phyloP scores from a whole-genome alignment of 192 early-diverging fungal species.

The Linnemannia hyalina region DNA sequence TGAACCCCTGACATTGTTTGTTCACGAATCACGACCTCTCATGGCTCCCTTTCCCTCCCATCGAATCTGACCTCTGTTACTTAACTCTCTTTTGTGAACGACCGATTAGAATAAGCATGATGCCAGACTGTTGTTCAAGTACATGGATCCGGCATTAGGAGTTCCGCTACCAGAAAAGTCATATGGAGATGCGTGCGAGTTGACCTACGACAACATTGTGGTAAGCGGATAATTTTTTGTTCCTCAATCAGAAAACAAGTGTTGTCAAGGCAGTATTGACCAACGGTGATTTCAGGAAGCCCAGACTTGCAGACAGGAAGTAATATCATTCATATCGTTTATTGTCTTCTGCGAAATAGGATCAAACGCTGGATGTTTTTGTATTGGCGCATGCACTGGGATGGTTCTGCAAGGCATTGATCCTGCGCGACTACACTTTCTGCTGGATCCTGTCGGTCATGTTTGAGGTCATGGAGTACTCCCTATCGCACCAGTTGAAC shows the following conservation, averaged over 20 bases:
- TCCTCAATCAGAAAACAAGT: background rate
- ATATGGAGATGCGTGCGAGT: constrained; percentile 91
- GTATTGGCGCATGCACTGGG: constrained; percentile 93
- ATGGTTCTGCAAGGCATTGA: constrained; percentile 94
- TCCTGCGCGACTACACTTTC: constrained; percentile 94
- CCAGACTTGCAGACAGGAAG: background rate
- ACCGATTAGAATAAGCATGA: constrained; percentile 82
- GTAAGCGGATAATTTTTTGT: constrained; percentile 52
- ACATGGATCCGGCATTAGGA: constrained; percentile 86
- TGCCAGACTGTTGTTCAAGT: constrained; percentile 82
- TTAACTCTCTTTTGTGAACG: background rate
- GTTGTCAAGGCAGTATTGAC: background rate
- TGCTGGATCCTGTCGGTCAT: constrained; percentile 96
- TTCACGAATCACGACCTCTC: background rate
- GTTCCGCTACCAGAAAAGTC: constrained; percentile 89
- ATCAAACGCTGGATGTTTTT: constrained; percentile 90
- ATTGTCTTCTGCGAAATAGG: constrained; percentile 47
- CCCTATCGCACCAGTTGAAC: constrained; percentile 92
- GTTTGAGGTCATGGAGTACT: constrained; percentile 97
- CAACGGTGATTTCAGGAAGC: background rate
- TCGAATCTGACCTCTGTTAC: background rate
- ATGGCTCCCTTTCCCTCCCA: background rate
- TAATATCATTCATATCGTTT: background rate
- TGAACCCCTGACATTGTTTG: background rate
- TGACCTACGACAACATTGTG: constrained; percentile 81